phyloP scores from a whole-genome alignment of 441 rosid species.

The Populus hybrid region DNA sequence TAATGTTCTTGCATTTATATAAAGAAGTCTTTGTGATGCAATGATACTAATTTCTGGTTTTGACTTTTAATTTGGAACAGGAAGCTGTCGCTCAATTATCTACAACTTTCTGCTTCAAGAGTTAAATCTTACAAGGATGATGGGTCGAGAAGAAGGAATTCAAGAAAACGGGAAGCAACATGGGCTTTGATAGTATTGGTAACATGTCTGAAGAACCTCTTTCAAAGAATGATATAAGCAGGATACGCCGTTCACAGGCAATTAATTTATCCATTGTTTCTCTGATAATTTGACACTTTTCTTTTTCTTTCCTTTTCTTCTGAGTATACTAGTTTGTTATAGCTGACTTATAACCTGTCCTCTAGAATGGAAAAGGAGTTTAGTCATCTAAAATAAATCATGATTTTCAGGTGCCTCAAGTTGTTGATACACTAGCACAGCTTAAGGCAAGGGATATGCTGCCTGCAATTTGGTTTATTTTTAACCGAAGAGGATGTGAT shows the following conservation, averaged over 20 bases:
- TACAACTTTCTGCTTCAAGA: conserved; percentile 65
- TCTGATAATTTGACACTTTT: not conserved
- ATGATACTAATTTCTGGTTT: conserved; percentile 8
- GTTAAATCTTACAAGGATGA: conserved; percentile 53
- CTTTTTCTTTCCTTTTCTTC: conserved; percentile 7
- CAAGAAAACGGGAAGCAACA: conserved; percentile 49
- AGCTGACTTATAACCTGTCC: not conserved
- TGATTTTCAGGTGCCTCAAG: conserved; percentile 74
- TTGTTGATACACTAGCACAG: conserved; percentile 74
- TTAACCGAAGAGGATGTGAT: conserved; percentile 92
- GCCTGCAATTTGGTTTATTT: conserved; percentile 97
- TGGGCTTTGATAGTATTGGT: conserved; percentile 26
- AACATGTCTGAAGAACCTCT: conserved; percentile 55
- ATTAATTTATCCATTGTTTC: conserved; percentile 14
- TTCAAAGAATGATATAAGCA: conserved; percentile 76
- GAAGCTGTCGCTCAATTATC: conserved; percentile 77
- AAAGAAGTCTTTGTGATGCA: not conserved
- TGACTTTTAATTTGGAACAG: conserved; percentile 42
- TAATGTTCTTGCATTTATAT: not conserved
- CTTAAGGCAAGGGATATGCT: conserved; percentile 75
- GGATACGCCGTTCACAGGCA: conserved; percentile 82
- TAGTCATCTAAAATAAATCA: conserved; percentile 16
- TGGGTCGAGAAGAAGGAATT: conserved; percentile 60
- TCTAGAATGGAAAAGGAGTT: not conserved
- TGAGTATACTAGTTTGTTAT: not conserved